Base-by-base conservation (phyloP, 1,284 basidiomycete genomes). In the Chondrostereum purpureum region DNA sequence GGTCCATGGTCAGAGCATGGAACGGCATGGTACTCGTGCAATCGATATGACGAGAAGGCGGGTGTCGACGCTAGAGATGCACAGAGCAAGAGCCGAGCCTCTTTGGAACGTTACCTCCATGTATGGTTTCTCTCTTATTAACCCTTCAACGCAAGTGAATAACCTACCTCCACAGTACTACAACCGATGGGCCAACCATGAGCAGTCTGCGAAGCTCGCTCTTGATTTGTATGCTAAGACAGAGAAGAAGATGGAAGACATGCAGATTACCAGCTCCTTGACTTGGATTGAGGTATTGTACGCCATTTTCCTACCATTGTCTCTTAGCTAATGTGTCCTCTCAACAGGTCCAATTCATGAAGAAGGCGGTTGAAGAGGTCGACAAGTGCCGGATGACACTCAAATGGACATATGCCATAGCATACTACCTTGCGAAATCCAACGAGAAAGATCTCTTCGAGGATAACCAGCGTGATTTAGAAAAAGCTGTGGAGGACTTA, bases 391-490 rank as follows among this genome's bases (percentile, higher is more conserved):
- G 95, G 24, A 92, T 85, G 73, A 97, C 95, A 36, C 79, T 99
- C 51, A 98, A 98, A 67, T 99, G 96, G 95, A 98, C 94, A 13
- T 99, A 99, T 60, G 89, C 91, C n/a, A 97, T 99, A 94, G 95
- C 94, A 11, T 99, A 93, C 70, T 99, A 97, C 55, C 73, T 88
- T 23, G 78, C 81, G 47, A 83, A 80, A 59, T 84, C 91, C 54
- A 98, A 97, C 63, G 77, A 90, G 76, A 98, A 97, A 62, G 90
- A 93, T 60, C 69, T 99, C 39, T 99, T 95, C 56, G 95, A 98
- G 66, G 94, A 97, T 66, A 98, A 98, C 60, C 95, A 99, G 67
- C 77, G 89, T 58, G 93, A 99, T 62, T 72, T 99, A 36, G 95
- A 99, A 66, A 78, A 80, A 52, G 95, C 95, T 0, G 94, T 98